Base-by-base conservation (phyloP, 163 green algal genomes). In the Chloromonas sp. region DNA sequence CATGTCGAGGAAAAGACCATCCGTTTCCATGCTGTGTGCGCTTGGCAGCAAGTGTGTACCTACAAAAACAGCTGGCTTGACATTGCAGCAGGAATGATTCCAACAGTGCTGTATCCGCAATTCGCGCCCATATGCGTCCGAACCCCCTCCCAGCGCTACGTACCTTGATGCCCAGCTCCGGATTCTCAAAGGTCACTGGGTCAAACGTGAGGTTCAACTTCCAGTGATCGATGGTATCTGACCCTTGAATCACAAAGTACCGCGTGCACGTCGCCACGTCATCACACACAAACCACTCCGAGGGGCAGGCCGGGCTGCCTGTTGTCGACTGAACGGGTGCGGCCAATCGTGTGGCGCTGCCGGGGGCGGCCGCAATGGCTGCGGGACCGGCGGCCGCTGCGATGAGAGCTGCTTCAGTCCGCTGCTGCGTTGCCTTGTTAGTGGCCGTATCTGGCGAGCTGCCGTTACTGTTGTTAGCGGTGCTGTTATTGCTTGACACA, bases 131-230 rank as follows among this genome's bases (percentile, higher is more conserved):
- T 36, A 36, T 36, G 36, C 36, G 36, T 36, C 36, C 36, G 36
- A 36, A 36, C 36, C 36, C 36, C 36, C 36, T 36, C 36, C 36
- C 36, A 36, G 36, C 36, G 36, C 36, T 36, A 36, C 36, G 36
- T 77, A 89, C 88, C 86, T 87, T 89, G 57, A 91, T 82, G 0
- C 86, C 86, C 74, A 89, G 78, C 0, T 62, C 80, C 11, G 87
- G 82, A 78, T 95, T 90, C 92, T 99, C 97, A 92, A 99, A 99
- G 1, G 88, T 14, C 2, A 98, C 93, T 0, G 97, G 97, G 88
- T 99, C 96, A 85, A 99, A 99, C 1, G 93, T 97, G 1, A 99
- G 87, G 89, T 99, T 99, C 60, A 98, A 93, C 82, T 93, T 90
- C 97, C 97, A 99, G 84, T 96, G 95, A 82, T 98, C 96, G 5